Evolutionary conservation across 306 rosid genomes (phyloP), one percentile per base, ranked within the genome.

Genomic region (Lithocarpus polystachyus): DNA sequence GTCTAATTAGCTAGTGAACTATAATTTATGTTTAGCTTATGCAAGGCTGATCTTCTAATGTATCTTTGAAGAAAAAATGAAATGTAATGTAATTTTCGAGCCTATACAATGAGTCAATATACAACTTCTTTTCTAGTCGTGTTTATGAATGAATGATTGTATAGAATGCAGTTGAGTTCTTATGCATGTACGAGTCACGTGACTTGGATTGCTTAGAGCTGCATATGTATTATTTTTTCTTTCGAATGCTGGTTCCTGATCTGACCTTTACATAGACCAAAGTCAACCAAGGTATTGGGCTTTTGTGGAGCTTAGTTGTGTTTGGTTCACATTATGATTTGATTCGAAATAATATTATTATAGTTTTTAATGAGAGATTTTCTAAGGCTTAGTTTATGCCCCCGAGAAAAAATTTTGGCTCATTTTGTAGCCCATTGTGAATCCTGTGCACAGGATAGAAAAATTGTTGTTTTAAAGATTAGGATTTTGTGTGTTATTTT

Each of bases 1-100:
- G 15, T 72, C 82, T 65, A 71, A 59, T 77, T 65, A 28, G 24
- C 51, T 20, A 52, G 48, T 29, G 54, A 69, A 69, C 23, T 62
- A 62, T 65, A 67, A 76, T 79, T 69, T 81, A 62, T 70, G 33
- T 55, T 79, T 64, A 70, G 77, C 65, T 57, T 80, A 10, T 56
- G 56, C 71, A 31, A 35, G 31, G 77, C 37, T 72, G 31, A 77
- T 76, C 19, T 65, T 73, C 53, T 48, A 18, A 64, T 65, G 56
- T 33, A 18, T 52, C 70, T 62, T 48, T 29, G 79, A 48, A 40
- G 64, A 70, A 70, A 75, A 68, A 40, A 74, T 62, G 72, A 61
- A 60, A 53, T 73, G 73, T 54, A 65, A 19, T 68, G 53, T 15
- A 4, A 43, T 33, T 28, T 62, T 65, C 8, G 18, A 26, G 74